A percentile compares a stretch with the other conserved stretches of the same genome.
phyloP scores from a whole-genome alignment of 352 stramenopile species.

The Phytophthora citrophthora region DNA sequence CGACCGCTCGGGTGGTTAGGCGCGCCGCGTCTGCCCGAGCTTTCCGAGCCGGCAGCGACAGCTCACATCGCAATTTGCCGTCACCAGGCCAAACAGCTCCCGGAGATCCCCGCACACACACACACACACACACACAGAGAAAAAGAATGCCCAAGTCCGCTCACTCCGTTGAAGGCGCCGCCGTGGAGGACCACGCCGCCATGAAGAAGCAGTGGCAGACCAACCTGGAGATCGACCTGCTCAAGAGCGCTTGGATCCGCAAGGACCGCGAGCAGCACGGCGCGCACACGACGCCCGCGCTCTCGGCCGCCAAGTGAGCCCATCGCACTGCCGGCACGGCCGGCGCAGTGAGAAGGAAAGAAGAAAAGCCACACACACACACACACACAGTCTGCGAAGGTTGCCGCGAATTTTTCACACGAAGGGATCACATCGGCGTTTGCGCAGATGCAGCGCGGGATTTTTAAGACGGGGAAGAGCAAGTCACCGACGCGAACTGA shows the following conservation, averaged over 20 bases:
- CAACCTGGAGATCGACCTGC: conserved; percentile 68
- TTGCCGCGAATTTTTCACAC: background rate
- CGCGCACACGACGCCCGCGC: conserved; percentile 34
- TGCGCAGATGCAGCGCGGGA: background rate
- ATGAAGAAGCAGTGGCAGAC: conserved; percentile 74
- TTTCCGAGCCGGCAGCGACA: conserved; percentile 10
- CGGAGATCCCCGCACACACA: no score
- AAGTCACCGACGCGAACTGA: no score
- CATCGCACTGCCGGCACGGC: background rate
- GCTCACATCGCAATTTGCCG: conserved; percentile 47
- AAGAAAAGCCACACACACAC: background rate
- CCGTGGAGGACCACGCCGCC: conserved; percentile 48
- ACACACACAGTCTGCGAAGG: background rate
- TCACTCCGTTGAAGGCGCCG: conserved; percentile 19
- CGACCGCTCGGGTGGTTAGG: conserved; percentile 34
- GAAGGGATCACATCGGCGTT: background rate
- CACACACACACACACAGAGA: no score
- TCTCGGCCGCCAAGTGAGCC: conserved; percentile 45
- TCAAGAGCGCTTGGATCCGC: conserved; percentile 67
- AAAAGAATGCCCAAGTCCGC: conserved; percentile 44
- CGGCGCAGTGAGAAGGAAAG: background rate
- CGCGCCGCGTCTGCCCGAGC: conserved; percentile 22
- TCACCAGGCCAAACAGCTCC: conserved; percentile 2
- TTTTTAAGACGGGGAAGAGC: background rate
- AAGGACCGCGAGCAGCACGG: conserved; percentile 59